Conservation (phyloP, 257 asterid species). For the Paraleonurus japonicus region DNA sequence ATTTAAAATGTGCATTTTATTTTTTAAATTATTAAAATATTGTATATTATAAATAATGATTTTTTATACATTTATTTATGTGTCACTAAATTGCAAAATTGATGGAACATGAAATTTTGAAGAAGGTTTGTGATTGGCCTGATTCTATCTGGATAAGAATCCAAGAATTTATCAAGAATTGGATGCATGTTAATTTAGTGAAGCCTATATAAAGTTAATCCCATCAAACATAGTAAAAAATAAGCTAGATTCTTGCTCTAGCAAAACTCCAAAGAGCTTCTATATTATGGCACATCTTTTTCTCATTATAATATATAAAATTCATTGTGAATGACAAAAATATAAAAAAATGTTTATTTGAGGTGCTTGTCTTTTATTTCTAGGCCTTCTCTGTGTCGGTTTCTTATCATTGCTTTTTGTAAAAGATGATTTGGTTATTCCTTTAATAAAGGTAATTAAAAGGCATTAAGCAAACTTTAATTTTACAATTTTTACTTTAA, state of each 20-base stretch:
- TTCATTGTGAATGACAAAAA: conserved; percentile 22
- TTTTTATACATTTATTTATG: too few species aligned
- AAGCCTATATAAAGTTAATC: not conserved
- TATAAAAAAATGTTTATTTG: conserved; percentile 7
- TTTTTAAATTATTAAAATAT: too few species aligned
- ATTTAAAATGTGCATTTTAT: too few species aligned
- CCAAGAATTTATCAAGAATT: conserved; percentile 6
- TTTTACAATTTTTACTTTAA: not conserved
- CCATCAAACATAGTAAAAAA: conserved; percentile 16
- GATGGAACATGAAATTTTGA: not conserved
- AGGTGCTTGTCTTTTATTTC: conserved; percentile 15
- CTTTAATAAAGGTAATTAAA: conserved; percentile 16
- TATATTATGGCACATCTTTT: conserved; percentile 14
- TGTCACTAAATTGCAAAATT: too few species aligned
- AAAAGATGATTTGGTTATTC: conserved; percentile 24
- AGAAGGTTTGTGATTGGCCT: not conserved
- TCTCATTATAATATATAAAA: not conserved
- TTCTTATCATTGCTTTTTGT: conserved; percentile 37
- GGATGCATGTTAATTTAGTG: not conserved
- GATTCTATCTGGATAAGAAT: not conserved
- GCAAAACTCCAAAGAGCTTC: conserved; percentile 31
- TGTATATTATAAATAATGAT: too few species aligned
- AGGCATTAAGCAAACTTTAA: conserved; percentile 8
- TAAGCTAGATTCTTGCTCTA: conserved; percentile 32
- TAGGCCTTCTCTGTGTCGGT: conserved; percentile 26